Evolutionary conservation across 805 yeast species (phyloP), one percentile per base, ranked within the genome.

Genomic region (Candida morakotiae): DNA sequence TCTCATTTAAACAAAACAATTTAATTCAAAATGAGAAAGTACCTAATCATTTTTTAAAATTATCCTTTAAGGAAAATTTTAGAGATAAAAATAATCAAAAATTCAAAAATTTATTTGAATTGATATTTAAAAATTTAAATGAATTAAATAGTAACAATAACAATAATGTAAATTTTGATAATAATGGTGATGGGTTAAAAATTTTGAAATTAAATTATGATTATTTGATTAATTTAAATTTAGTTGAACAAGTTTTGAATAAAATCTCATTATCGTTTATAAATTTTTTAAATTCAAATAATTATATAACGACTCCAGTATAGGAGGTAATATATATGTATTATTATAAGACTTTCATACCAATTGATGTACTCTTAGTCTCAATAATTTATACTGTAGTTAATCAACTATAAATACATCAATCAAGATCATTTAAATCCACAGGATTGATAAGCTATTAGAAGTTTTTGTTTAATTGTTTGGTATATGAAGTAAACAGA

Each of bases 201-300:
- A 44, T 61, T 20, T 35, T 61, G n/a, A 64, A 61, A 40, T 57
- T 66, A 41, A 63, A 64, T 43, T 64, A 62, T 35, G 72, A 66
- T 40, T 65, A 60, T 37, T 55, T 66, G 38, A 53, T 63, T 19
- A 53, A 55, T 26, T 38, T 54, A 9, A 35, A 39, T 10, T 37
- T 55, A 20, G 48, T 63, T 25, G 53, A 58, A 30, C 53, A 56
- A 18, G 49, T 64, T 28, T 55, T 66, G 61, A 38, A 43, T 5
- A 53, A 53, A 34, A 55, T 66, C 11, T 50, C 62, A 4, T 52
- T 58, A 18, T 52, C 60, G 29, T 63, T 62, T 36, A 18, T 46
- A 8, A 37, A 26, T 11, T 55, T 45, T 31, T 32, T 51, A 31
- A 44, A 42, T 22, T 9, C 22, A 17, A 35, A 27, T 22, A 28